phyloP scores from a whole-genome alignment of 768 basidiomycete genomes.

The Psilocybe subaeruginosa region DNA sequence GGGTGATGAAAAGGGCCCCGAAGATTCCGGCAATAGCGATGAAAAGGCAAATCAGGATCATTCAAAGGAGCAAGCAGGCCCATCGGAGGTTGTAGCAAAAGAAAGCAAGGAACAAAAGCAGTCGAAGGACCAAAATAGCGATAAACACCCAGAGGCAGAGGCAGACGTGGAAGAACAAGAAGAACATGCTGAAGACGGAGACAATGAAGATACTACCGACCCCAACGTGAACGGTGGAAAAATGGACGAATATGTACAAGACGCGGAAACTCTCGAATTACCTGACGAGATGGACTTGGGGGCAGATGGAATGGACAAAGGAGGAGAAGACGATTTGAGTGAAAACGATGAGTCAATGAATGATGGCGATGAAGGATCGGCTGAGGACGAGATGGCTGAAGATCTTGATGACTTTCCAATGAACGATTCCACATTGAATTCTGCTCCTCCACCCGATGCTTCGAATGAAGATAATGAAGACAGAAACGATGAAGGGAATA shows the following conservation, averaged over 20 bases:
- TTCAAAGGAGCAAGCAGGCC: conserved; percentile 48
- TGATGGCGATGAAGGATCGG: conserved; percentile 36
- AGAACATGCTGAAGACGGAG: conserved; percentile 28
- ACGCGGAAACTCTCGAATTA: conserved; percentile 84
- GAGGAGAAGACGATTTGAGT: conserved; percentile 28
- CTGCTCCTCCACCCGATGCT: conserved; percentile 5
- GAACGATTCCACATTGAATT: conserved; percentile 5
- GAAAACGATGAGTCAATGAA: conserved; percentile 33
- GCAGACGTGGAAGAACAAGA: conserved; percentile 24
- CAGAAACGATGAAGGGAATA: not conserved
- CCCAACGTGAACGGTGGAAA: conserved; percentile 62
- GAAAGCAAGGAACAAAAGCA: conserved; percentile 51
- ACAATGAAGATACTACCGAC: conserved; percentile 42
- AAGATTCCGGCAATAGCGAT: conserved; percentile 51
- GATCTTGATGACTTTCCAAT: conserved; percentile 23
- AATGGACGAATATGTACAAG: conserved; percentile 76
- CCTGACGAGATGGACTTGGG: conserved; percentile 84
- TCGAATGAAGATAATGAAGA: conserved; percentile 6
- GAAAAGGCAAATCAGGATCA: conserved; percentile 65
- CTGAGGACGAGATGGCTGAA: conserved; percentile 33
- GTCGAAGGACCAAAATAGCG: conserved; percentile 35
- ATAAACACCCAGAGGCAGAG: conserved; percentile 26
- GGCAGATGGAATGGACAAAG: conserved; percentile 37
- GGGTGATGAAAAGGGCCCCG: conserved; percentile 78
- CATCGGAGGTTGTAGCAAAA: conserved; percentile 80